A percentile compares a stretch with the other conserved stretches of the same genome.
phyloP scores from a whole-genome alignment of 225 moss, liverwort and hornwort species.

The Asterella californica region DNA sequence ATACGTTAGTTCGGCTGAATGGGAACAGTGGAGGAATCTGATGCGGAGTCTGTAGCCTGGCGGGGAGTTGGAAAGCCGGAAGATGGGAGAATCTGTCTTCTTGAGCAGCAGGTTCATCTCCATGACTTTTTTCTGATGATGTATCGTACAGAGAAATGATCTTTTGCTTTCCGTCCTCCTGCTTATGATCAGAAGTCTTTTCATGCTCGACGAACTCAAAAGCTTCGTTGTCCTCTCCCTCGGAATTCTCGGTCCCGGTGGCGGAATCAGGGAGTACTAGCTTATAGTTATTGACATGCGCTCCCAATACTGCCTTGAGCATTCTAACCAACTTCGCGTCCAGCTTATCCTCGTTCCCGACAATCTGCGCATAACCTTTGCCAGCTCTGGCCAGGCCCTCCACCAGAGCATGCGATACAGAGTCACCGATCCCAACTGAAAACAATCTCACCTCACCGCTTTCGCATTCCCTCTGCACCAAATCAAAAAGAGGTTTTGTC shows the following conservation, averaged over 20 bases:
- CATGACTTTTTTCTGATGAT: not conserved
- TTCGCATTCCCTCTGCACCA: constrained; percentile 29
- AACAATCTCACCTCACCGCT: constrained; percentile 51
- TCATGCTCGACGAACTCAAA: constrained; percentile 40
- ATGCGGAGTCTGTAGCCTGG: constrained; percentile 51
- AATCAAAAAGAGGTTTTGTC: constrained; percentile 24
- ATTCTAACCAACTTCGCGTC: constrained; percentile 60
- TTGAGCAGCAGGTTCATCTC: not conserved
- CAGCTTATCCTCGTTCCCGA: constrained; percentile 44
- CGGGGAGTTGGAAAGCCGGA: constrained; percentile 26
- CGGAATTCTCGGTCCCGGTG: not conserved
- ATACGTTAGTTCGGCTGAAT: constrained; percentile 41
- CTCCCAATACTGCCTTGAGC: constrained; percentile 51
- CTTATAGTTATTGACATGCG: constrained; percentile 32
- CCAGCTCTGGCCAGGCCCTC: constrained; percentile 56
- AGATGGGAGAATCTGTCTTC: constrained; percentile 24
- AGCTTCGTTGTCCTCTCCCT: constrained; percentile 11
- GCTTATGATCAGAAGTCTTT: not conserved
- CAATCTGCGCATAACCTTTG: constrained; percentile 51
- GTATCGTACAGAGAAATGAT: constrained; percentile 19
- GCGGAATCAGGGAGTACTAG: constrained; percentile 28
- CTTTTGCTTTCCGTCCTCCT: not conserved
- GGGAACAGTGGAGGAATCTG: constrained; percentile 44
- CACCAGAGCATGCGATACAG: constrained; percentile 47
- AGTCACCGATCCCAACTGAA: constrained; percentile 46